Conservation (phyloP, 2,329 filamentous ascomycete genomes). For the Aspergillus quadricinctus region DNA sequence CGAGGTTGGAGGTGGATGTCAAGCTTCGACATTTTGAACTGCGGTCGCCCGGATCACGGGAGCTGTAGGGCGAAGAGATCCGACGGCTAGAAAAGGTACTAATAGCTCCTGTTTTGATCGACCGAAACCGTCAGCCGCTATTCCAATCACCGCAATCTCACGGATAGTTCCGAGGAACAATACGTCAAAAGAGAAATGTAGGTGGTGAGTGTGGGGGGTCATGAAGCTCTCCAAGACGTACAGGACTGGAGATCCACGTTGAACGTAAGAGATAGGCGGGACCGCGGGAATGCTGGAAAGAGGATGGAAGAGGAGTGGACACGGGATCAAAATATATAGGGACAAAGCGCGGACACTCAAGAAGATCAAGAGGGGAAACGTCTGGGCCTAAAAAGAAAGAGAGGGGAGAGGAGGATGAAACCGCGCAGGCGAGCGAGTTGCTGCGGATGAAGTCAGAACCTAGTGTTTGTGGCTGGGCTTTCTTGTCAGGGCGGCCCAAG, state of each 20-base stretch:
- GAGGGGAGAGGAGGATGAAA: slow-evolving; percentile 5
- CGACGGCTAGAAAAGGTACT: neutral
- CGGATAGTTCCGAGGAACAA: neutral
- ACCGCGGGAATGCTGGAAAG: neutral
- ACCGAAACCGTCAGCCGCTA: neutral
- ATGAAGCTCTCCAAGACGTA: slow-evolving; percentile 3
- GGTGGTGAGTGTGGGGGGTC: neutral
- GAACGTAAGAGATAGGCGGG: neutral
- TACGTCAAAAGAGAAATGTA: neutral
- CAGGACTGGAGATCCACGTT: slow-evolving; percentile 1
- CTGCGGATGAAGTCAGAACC: slow-evolving; percentile 10
- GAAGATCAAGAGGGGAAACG: slow-evolving; percentile 4
- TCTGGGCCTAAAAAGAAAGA: neutral
- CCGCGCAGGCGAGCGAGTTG: neutral
- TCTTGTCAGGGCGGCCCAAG: slow-evolving; percentile 3
- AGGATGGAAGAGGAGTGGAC: neutral
- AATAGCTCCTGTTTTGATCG: neutral
- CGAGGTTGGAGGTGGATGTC: slow-evolving; percentile 37
- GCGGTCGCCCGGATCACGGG: neutral
- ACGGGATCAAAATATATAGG: slow-evolving; percentile 6
- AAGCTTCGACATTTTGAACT: slow-evolving; percentile 29
- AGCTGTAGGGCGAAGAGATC: neutral
- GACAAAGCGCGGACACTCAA: slow-evolving; percentile 5
- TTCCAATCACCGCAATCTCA: neutral
- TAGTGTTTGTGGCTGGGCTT: slow-evolving; percentile 2